A percentile compares a stretch with the other conserved stretches of the same genome.
phyloP scores from a whole-genome alignment of 2,329 filamentous ascomycete species.

The Corinectria fuckeliana region DNA sequence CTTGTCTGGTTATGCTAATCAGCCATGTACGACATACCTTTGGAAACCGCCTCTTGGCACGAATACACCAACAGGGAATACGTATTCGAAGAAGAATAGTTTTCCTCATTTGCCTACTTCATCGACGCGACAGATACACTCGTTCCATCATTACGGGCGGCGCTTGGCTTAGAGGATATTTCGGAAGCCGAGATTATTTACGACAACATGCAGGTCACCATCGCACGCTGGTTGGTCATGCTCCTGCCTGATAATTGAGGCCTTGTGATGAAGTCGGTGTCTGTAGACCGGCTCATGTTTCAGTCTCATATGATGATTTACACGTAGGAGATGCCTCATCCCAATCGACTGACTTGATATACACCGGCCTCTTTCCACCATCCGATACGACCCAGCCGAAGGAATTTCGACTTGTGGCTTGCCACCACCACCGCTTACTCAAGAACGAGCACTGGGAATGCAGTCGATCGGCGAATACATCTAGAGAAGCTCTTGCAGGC shows the following conservation, averaged over 20 bases:
- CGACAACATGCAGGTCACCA: constrained; percentile 3
- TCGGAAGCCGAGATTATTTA: background rate
- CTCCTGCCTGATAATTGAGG: constrained; percentile 1
- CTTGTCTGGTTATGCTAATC: background rate
- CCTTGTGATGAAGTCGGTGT: background rate
- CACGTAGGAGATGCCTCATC: constrained; percentile 1
- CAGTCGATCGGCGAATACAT: background rate
- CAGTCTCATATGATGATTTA: constrained; percentile 16
- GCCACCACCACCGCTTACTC: background rate
- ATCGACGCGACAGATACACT: constrained; percentile 9
- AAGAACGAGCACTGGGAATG: background rate
- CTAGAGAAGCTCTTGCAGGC: background rate
- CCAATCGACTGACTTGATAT: background rate
- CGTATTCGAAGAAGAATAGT: background rate
- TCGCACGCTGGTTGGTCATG: constrained; percentile 6
- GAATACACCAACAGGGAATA: background rate
- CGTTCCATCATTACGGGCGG: background rate
- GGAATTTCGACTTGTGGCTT: background rate
- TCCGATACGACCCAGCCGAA: background rate
- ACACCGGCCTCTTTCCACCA: background rate
- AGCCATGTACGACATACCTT: background rate
- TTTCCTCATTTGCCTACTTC: constrained; percentile 5
- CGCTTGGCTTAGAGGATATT: background rate
- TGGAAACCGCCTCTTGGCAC: background rate
- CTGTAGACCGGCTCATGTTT: constrained; percentile 11